A percentile compares a stretch with the other conserved stretches of the same genome.
phyloP scores from a whole-genome alignment of 1,139 yeast species.

The Pichia sp. region DNA sequence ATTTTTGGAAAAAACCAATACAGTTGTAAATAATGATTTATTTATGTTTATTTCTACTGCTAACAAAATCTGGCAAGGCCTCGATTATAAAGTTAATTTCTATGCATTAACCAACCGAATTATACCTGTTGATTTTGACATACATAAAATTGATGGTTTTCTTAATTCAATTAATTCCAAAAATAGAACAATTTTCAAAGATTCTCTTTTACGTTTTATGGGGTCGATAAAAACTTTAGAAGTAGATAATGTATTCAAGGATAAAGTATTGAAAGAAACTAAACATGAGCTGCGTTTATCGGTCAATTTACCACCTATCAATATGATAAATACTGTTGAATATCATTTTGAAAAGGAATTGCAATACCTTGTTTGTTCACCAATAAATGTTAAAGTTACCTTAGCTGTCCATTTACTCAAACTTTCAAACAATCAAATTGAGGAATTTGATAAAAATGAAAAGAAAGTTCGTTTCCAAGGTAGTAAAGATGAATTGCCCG shows the following conservation, averaged over 20 bases:
- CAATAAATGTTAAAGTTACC: constrained; percentile 41
- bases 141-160: constrained; percentile 9
- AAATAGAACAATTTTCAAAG: not conserved
- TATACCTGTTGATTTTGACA: constrained; percentile 25
- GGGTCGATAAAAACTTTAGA: constrained; percentile 1
- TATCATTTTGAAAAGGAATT: constrained; percentile 36
- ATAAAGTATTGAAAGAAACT: not conserved
- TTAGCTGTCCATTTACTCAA: constrained; percentile 20
- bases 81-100: constrained; percentile 36
- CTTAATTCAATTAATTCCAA: not conserved
- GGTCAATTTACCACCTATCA: constrained; percentile 49
- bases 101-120: constrained; percentile 35
- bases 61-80: constrained; percentile 26
- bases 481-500: constrained; percentile 9
- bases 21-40: constrained; percentile 9
- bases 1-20: not conserved
- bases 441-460: constrained; percentile 15
- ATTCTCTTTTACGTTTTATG: constrained; percentile 2
- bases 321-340: constrained; percentile 46
- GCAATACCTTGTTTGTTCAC: constrained; percentile 58
- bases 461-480: constrained; percentile 30
- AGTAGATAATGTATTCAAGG: constrained; percentile 7
- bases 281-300: constrained; percentile 35
- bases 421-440: constrained; percentile 5
- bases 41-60: constrained; percentile 27